Conservation (phyloP, 495 filamentous ascomycete species). For the Penicillium manginii region DNA sequence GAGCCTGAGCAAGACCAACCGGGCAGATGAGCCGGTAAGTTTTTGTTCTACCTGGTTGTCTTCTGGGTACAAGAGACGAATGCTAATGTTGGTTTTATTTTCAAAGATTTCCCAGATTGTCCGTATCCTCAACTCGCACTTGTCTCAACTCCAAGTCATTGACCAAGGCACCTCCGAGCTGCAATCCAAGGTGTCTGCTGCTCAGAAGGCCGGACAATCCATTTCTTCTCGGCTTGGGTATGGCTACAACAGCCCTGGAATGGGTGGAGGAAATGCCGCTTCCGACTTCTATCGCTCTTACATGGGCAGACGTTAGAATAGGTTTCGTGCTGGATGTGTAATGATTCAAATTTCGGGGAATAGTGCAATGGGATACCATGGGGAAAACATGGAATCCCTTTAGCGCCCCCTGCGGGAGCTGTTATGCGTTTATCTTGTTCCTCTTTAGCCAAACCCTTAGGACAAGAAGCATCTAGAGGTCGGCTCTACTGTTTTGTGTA, state of each 20-base stretch:
- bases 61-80: not conserved
- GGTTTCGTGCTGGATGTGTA: slow-evolving; percentile 18
- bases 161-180: slow-evolving; percentile 81
- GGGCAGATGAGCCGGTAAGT: slow-evolving; percentile 90
- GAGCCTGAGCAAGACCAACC: slow-evolving; percentile 82
- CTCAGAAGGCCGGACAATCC: slow-evolving; percentile 73
- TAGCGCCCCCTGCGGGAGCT: not conserved
- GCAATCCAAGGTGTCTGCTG: slow-evolving; percentile 74
- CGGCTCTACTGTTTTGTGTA: not conserved
- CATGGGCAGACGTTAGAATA: slow-evolving; percentile 61
- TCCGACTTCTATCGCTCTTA: slow-evolving; percentile 85
- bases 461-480: not conserved
- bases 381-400: not conserved
- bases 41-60: not conserved
- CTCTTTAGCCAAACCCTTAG: not conserved
- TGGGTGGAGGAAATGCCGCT: slow-evolving; percentile 61
- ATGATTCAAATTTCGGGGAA: slow-evolving; percentile 24
- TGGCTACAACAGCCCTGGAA: slow-evolving; percentile 57
- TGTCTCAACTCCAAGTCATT: slow-evolving; percentile 86
- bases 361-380: slow-evolving; percentile 7
- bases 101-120: slow-evolving; percentile 88
- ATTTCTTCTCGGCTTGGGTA: slow-evolving; percentile 69
- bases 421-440: not conserved
- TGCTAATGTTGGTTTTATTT: slow-evolving; percentile 9
- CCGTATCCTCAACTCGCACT: slow-evolving; percentile 87